These are phyloP conservation scores for Dipodascus geniculatus DNA, from an alignment of 805 yeast genomes.

Conservation along the genomic window DNA sequence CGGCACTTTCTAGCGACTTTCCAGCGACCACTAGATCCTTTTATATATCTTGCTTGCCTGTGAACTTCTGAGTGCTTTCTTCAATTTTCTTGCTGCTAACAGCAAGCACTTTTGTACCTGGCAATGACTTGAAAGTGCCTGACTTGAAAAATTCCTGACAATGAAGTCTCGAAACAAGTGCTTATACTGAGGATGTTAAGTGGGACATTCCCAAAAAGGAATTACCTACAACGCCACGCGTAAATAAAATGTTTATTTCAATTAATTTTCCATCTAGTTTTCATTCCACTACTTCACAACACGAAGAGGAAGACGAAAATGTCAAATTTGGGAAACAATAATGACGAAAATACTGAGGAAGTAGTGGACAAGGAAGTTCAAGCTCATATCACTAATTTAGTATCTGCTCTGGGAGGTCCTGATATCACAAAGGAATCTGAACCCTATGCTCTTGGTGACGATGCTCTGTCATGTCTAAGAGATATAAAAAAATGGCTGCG, in stretches of 20 bases:
- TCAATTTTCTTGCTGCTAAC: no score
- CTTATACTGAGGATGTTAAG: no score
- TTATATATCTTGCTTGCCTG: no score
- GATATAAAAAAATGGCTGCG: constrained; percentile 85
- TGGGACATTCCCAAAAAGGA: neutral
- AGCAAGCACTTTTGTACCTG: no score
- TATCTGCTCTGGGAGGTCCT: constrained; percentile 85
- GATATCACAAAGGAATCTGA: constrained; percentile 45
- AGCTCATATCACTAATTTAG: constrained; percentile 69
- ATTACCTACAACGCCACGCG: neutral
- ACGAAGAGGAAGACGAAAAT: neutral
- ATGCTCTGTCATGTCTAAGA: constrained; percentile 72
- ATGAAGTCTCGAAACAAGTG: no score
- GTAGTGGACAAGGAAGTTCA: constrained; percentile 23
- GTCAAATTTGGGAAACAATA: neutral
- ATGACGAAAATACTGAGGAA: neutral
- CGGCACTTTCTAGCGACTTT: no score
- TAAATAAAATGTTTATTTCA: no score
- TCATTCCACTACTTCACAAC: neutral
- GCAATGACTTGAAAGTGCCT: no score
- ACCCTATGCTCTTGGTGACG: constrained; percentile 75
- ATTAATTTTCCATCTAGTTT: neutral
- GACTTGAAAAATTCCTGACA: no score
- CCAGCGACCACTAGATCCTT: no score
- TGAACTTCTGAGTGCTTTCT: no score